Evolutionary conservation across 768 basidiomycete genomes (phyloP).

Genomic region (Boletus subcaerulescens): DNA sequence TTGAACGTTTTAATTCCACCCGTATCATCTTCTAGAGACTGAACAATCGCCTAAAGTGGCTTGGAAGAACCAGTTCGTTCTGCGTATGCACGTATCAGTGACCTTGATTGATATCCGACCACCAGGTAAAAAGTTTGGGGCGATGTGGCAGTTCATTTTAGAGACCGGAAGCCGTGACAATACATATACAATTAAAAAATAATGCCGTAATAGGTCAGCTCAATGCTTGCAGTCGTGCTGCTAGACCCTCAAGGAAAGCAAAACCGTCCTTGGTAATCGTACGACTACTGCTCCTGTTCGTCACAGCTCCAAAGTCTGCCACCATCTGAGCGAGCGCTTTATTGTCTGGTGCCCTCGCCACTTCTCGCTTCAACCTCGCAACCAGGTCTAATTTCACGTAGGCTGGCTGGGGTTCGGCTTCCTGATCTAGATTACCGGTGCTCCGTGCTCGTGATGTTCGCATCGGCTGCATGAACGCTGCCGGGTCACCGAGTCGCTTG

Average conservation of each 20-base stretch:
- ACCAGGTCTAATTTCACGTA: constrained; percentile 60
- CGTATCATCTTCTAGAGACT: no score
- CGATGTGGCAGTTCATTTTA: not conserved
- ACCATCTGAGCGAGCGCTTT: constrained; percentile 61
- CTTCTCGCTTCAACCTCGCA: constrained; percentile 54
- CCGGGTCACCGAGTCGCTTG: constrained; percentile 70
- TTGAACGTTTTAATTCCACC: no score
- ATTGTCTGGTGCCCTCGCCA: constrained; percentile 49
- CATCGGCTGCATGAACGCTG: constrained; percentile 52
- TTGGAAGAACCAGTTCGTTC: no score
- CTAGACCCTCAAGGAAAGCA: constrained; percentile 61
- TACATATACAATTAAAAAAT: not conserved
- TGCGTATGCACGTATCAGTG: no score
- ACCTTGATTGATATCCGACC: no score
- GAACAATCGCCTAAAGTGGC: no score
- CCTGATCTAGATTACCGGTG: constrained; percentile 40
- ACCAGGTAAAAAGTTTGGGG: not conserved
- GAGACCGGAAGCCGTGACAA: not conserved
- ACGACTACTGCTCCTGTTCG: constrained; percentile 63
- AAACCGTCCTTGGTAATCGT: constrained; percentile 79
- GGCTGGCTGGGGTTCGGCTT: constrained; percentile 42
- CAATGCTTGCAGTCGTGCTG: constrained; percentile 45
- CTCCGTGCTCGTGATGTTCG: constrained; percentile 43
- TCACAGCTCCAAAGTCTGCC: constrained; percentile 66
- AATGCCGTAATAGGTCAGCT: constrained; percentile 2